Conservation (phyloP, 257 asterid genomes). For the Schizonepeta tenuifolia region DNA sequence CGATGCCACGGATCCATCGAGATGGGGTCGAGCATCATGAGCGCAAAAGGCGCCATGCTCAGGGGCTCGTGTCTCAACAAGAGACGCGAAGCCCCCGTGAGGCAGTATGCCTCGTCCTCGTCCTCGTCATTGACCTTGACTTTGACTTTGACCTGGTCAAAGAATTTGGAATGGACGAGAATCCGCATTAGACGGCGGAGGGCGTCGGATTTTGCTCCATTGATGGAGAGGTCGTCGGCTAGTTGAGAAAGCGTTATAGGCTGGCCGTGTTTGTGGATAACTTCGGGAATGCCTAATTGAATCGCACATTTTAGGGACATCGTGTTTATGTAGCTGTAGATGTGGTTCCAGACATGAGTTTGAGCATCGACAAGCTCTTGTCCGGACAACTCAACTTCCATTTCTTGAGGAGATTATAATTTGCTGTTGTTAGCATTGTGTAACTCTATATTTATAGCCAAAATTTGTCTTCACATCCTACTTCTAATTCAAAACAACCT, state of each 20-base stretch:
- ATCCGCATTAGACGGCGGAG: slow-evolving; percentile 6
- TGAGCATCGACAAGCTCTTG: slow-evolving; percentile 28
- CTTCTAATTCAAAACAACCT: too few relatives aligned
- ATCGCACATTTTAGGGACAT: slow-evolving; percentile 31
- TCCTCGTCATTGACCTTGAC: background rate
- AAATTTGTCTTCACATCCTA: too few relatives aligned
- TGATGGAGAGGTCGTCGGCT: slow-evolving; percentile 10
- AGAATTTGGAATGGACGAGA: slow-evolving; percentile 22
- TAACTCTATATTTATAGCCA: background rate
- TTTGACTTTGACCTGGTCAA: background rate
- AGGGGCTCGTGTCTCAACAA: background rate
- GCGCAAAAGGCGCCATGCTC: background rate
- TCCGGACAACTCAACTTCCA: background rate
- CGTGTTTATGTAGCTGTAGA: slow-evolving; percentile 6
- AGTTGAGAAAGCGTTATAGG: slow-evolving; percentile 9
- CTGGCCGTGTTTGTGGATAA: slow-evolving; percentile 26
- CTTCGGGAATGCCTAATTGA: slow-evolving; percentile 27
- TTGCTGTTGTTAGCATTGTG: background rate
- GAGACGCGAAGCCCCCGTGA: slow-evolving; percentile 20
- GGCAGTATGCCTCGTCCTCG: slow-evolving; percentile 18
- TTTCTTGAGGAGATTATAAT: background rate
- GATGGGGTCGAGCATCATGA: background rate
- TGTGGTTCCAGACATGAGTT: slow-evolving; percentile 27
- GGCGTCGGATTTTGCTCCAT: background rate
- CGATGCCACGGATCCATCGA: background rate